These are phyloP conservation scores for Penicillium hordei DNA, from an alignment of 2,329 filamentous ascomycete species.

Conservation along the genomic window DNA sequence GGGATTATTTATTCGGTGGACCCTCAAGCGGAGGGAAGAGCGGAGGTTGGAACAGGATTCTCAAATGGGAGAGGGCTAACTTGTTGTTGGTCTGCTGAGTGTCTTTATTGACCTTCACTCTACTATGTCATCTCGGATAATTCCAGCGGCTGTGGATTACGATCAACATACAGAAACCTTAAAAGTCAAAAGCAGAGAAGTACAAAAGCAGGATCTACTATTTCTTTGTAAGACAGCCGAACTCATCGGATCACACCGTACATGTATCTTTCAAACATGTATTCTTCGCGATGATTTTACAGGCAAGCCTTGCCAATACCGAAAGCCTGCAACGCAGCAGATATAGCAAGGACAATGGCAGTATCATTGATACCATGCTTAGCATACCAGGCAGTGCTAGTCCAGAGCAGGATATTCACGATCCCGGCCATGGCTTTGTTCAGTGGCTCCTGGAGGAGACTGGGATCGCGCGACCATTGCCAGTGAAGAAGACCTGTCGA, in stretches of 20 bases:
- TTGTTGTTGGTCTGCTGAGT: neutral
- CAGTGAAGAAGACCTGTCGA: constrained; percentile 28
- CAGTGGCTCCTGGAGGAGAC: constrained; percentile 27
- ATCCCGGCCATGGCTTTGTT: constrained; percentile 33
- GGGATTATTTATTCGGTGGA: constrained; percentile 41
- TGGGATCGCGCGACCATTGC: constrained; percentile 26
- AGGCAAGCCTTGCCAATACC: constrained; percentile 18
- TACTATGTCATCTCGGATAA: neutral
- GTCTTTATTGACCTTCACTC: neutral
- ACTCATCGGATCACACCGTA: neutral
- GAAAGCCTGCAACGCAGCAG: constrained; percentile 28
- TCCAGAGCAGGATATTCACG: constrained; percentile 27
- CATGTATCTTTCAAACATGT: neutral
- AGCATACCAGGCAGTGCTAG: constrained; percentile 34
- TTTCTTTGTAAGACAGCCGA: neutral
- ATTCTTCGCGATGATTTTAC: neutral
- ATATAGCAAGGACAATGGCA: constrained; percentile 20
- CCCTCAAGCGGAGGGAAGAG: constrained; percentile 14
- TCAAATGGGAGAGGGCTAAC: neutral
- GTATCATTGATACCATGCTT: constrained; percentile 29
- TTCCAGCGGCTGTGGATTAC: neutral
- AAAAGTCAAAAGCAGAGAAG: neutral
- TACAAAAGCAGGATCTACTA: neutral
- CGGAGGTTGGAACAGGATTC: neutral
- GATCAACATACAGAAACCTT: neutral